phyloP scores from a whole-genome alignment of 441 rosid genomes.

The Pelargonium citronellum region DNA sequence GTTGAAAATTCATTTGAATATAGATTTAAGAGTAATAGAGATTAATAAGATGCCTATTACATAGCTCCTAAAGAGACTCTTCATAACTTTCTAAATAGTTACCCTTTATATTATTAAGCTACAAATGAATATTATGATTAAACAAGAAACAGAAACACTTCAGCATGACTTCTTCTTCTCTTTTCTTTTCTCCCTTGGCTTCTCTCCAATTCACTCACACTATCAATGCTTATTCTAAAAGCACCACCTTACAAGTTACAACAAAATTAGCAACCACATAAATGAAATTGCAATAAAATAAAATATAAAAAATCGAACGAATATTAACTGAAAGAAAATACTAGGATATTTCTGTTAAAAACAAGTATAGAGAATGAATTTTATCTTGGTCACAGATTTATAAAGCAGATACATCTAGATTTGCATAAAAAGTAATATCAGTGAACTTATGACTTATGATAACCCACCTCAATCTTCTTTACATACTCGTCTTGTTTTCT shows the following conservation, averaged over 20 bases:
- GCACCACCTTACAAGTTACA: neutral
- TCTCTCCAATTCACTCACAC: neutral
- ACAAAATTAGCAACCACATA: neutral
- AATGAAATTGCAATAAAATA: neutral
- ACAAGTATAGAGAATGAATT: neutral
- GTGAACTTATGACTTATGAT: constrained; percentile 16
- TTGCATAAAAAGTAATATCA: neutral
- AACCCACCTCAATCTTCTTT: constrained; percentile 65
- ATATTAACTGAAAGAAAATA: neutral
- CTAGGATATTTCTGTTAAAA: no score
- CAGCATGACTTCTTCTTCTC: neutral
- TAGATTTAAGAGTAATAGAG: no score
- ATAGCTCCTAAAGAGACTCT: neutral
- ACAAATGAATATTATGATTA: neutral
- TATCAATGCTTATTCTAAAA: neutral
- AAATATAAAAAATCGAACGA: neutral
- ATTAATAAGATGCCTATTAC: no score
- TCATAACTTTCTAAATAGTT: neutral
- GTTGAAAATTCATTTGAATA: no score
- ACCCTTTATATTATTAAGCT: neutral
- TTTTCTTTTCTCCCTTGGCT: neutral
- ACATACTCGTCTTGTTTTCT: constrained; percentile 76
- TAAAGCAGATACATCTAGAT: neutral
- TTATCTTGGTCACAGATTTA: neutral
- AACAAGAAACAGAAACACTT: neutral